Evolutionary conservation across 805 yeast genomes (phyloP), one percentile per base, ranked within the genome.

Genomic region (Spencermartinsiella europaea): DNA sequence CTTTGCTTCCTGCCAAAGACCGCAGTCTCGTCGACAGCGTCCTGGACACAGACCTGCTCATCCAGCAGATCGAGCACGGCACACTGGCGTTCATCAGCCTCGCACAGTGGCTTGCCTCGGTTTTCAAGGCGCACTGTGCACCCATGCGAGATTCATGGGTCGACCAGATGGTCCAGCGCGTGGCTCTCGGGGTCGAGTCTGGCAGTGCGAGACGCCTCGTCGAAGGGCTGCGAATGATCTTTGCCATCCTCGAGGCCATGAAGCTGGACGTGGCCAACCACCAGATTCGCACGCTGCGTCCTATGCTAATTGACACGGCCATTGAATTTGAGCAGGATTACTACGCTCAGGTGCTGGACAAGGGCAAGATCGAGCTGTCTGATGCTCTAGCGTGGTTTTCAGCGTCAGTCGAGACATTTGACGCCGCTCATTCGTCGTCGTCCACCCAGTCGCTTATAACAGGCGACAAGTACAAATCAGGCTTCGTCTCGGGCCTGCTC

Each of bases 111-210:
- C 72, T 90, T 36, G 79, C 87, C 1, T 71, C 75, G 27, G 77
- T 88, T 27, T 83, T 91, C 67, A 87, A 89, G 66, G 79, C 82
- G 44, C 96, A 87, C 63, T 89, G 96, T 67, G 96, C 96, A 4
- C 97, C 97, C 51, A 88, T 88, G 95, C 77, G 97, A 62, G 96
- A 87, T 65, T 68, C 78, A 35, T 83, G 93, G 89, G 95, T 90
- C 33, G 85, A 80, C 56, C 86, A 83, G 57, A 86, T 90, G 93
- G 77, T 78, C 40, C 57, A 62, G 10, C 76, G 76, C 55, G 80
- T 85, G 57, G 72, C 58, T 39, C 60, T 55, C 4, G 72, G 72
- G 14, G 71, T 71, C 49, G 54, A 59, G n/a, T 71, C 71, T 28
- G 65, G 68, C 47, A 70, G 78, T n/a, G 64, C 75, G 3, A 51